phyloP scores from a whole-genome alignment of 345 rosid genomes.

The Eucalyptus tenuipes region DNA sequence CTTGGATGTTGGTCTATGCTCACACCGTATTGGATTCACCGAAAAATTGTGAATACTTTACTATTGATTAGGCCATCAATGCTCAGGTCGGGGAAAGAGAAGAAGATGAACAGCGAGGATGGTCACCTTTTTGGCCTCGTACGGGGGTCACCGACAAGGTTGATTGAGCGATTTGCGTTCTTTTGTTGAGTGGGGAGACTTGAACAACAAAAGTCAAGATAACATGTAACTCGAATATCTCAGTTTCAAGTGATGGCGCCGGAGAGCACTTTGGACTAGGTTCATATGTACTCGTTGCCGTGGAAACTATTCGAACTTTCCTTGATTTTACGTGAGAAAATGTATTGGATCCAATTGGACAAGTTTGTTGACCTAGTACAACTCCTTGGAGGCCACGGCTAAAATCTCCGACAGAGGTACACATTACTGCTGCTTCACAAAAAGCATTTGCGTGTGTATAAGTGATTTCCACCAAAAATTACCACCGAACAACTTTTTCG shows the following conservation, averaged over 20 bases:
- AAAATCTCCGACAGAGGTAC: too few relatives aligned
- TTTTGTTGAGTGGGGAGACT: not conserved
- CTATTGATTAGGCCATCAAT: not conserved
- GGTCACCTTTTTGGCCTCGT: not conserved
- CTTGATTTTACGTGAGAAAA: not conserved
- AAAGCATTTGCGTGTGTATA: too few relatives aligned
- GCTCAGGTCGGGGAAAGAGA: not conserved
- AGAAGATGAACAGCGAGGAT: not conserved
- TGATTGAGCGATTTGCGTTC: not conserved
- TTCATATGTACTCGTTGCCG: not conserved
- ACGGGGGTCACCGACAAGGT: not conserved
- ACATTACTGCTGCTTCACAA: too few relatives aligned
- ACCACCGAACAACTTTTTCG: rapidly evolving
- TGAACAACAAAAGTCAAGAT: not conserved
- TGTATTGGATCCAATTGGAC: not conserved
- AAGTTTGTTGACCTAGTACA: too few relatives aligned
- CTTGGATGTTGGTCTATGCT: too few relatives aligned
- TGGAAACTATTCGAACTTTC: not conserved
- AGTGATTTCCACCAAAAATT: too few relatives aligned
- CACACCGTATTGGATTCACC: too few relatives aligned
- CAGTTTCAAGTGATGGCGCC: not conserved
- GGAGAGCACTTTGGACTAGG: not conserved
- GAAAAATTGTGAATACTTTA: too few relatives aligned
- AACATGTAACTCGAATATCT: not conserved
- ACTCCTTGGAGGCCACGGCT: too few relatives aligned